These are phyloP conservation scores for Magnusiomyces magnusii DNA, from an alignment of 1,139 yeast genomes.

Conservation along the genomic window DNA sequence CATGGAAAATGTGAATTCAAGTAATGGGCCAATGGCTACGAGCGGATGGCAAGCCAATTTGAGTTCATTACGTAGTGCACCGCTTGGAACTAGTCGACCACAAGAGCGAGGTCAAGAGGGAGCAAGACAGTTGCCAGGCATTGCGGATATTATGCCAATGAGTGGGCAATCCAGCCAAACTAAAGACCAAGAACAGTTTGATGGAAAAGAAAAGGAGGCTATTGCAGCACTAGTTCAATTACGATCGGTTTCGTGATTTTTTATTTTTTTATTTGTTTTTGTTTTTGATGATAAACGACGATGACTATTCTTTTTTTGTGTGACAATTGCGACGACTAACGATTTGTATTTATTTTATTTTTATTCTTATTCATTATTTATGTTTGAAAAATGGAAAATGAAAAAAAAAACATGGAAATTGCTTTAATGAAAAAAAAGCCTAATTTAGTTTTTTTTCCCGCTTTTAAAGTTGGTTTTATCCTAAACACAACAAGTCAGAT, in stretches of 20 bases:
- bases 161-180: neutral
- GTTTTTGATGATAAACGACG: neutral
- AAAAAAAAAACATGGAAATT: too few relatives aligned
- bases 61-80: conserved; percentile 1
- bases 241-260: neutral
- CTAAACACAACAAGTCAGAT: too few relatives aligned
- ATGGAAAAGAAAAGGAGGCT: conserved; percentile 16
- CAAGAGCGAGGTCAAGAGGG: neutral
- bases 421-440: too few relatives aligned
- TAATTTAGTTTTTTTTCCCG: too few relatives aligned
- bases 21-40: neutral
- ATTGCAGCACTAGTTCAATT: conserved; percentile 16
- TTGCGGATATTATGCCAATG: conserved; percentile 2
- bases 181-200: conserved; percentile 3
- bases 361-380: too few relatives aligned
- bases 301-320: neutral
- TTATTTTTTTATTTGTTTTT: neutral
- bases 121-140: conserved; percentile 2
- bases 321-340: neutral
- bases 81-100: neutral
- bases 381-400: too few relatives aligned
- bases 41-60: neutral
- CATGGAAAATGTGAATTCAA: neutral
- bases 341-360: neutral
- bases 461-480: too few relatives aligned